phyloP scores from a whole-genome alignment of 441 rosid species.

The Erodium texanum region DNA sequence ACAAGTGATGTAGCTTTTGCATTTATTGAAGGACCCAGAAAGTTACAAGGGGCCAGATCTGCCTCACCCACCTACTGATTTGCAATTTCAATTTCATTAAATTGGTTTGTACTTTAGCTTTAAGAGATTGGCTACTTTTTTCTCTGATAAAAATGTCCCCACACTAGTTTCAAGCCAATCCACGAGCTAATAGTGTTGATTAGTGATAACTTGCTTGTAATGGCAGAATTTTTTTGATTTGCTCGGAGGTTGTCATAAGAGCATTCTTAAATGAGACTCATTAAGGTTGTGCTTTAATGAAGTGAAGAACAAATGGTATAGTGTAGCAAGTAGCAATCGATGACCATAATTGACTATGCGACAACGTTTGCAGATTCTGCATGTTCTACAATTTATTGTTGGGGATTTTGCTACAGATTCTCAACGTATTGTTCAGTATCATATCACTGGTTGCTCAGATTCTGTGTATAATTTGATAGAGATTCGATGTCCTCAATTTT shows the following conservation, averaged over 20 bases:
- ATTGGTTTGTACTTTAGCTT: too few relatives aligned
- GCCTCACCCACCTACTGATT: not conserved
- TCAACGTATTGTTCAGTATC: not conserved
- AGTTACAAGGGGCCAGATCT: not conserved
- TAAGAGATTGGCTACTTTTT: too few relatives aligned
- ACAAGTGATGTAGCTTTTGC: not conserved
- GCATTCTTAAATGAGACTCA: too few relatives aligned
- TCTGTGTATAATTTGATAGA: not conserved
- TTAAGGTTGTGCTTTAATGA: not conserved
- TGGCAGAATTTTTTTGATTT: too few relatives aligned
- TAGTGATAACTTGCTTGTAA: too few relatives aligned
- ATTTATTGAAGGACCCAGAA: not conserved
- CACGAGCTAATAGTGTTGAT: too few relatives aligned
- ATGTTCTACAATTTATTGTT: not conserved
- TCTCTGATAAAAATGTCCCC: too few relatives aligned
- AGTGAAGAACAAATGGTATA: not conserved
- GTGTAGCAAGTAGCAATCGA: not conserved
- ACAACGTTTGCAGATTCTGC: not conserved
- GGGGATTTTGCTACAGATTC: not conserved
- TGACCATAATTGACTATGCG: not conserved
- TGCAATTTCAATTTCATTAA: too few relatives aligned
- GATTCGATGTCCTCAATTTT: too few relatives aligned
- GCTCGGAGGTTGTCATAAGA: too few relatives aligned
- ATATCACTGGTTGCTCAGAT: not conserved
- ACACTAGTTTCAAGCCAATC: too few relatives aligned